Evolutionary conservation across 2,329 filamentous ascomycete species (phyloP).

Genomic region (Aspergillus transmontanensis): DNA sequence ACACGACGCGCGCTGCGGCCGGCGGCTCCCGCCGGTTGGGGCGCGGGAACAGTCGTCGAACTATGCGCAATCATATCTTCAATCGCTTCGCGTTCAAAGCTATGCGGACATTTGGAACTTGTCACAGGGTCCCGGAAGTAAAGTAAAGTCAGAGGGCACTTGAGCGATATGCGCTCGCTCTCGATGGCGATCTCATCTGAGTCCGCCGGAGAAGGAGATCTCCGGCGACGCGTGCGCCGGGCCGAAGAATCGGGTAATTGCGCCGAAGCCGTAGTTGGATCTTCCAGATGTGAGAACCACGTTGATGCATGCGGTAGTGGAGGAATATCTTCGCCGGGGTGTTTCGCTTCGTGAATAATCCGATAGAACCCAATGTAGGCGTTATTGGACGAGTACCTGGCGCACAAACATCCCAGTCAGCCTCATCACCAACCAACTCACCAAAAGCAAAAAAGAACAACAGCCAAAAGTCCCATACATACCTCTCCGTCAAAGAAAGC

Average conservation of each 20-base stretch:
- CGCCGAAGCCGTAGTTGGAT: conserved; percentile 19
- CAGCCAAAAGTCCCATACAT: conserved; percentile 7
- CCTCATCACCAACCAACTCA: background rate
- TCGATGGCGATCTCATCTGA: conserved; percentile 51
- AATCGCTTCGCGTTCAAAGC: conserved; percentile 52
- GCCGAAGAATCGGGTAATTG: conserved; percentile 4
- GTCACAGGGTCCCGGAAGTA: conserved; percentile 50
- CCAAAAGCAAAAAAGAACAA: background rate
- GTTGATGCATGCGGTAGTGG: conserved; percentile 58
- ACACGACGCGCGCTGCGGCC: conserved; percentile 23
- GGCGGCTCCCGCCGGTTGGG: conserved; percentile 17
- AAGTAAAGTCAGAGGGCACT: conserved; percentile 52
- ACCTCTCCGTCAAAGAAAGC: conserved; percentile 47
- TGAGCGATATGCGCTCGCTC: conserved; percentile 47
- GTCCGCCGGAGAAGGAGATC: conserved; percentile 24
- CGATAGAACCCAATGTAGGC: conserved; percentile 64
- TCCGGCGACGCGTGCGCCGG: conserved; percentile 14
- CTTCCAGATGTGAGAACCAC: conserved; percentile 62
- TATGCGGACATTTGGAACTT: conserved; percentile 53
- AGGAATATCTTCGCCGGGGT: conserved; percentile 56
- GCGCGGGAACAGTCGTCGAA: conserved; percentile 27
- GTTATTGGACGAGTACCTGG: conserved; percentile 60
- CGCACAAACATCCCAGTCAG: background rate
- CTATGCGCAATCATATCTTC: conserved; percentile 45
- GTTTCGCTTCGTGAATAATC: conserved; percentile 62